Percentiles rank a stretch among this genome's conserved stretches.
Evolutionary conservation across 1,284 basidiomycete genomes (phyloP).

Genomic region (Sanghuangporus sanghuang): DNA sequence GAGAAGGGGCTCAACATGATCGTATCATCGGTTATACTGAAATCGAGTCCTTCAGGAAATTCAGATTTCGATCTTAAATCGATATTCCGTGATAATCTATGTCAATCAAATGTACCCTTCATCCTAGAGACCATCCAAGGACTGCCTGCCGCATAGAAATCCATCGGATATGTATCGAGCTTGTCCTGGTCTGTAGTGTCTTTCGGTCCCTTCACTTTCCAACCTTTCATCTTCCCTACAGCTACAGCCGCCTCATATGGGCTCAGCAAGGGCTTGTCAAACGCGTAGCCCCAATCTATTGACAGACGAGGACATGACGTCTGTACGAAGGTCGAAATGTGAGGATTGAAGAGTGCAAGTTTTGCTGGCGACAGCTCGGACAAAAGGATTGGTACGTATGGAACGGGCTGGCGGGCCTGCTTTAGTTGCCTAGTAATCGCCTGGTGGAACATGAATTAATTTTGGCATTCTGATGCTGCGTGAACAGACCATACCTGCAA

Average conservation of each 20-base stretch:
- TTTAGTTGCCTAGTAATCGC: constrained; percentile 72
- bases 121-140: constrained; percentile 64
- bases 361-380: constrained; percentile 97
- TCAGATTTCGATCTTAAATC: no score
- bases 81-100: background rate
- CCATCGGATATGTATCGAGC: constrained; percentile 80
- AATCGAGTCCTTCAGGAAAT: background rate
- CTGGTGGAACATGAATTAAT: constrained; percentile 31
- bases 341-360: constrained; percentile 74
- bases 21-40: no score
- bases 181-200: constrained; percentile 21
- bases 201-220: constrained; percentile 44
- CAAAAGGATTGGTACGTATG: constrained; percentile 85
- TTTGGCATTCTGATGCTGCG: background rate
- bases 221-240: constrained; percentile 65
- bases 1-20: no score
- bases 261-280: constrained; percentile 82
- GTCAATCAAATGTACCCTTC: constrained; percentile 32
- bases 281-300: constrained; percentile 99
- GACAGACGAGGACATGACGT: constrained; percentile 94
- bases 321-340: constrained; percentile 88
- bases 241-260: constrained; percentile 94
- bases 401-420: constrained; percentile 48
- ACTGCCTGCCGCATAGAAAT: constrained; percentile 85
- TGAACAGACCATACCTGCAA: constrained; percentile 49